Base-by-base conservation (phyloP, 148 eudicot species). In the Diospyros lotus region DNA sequence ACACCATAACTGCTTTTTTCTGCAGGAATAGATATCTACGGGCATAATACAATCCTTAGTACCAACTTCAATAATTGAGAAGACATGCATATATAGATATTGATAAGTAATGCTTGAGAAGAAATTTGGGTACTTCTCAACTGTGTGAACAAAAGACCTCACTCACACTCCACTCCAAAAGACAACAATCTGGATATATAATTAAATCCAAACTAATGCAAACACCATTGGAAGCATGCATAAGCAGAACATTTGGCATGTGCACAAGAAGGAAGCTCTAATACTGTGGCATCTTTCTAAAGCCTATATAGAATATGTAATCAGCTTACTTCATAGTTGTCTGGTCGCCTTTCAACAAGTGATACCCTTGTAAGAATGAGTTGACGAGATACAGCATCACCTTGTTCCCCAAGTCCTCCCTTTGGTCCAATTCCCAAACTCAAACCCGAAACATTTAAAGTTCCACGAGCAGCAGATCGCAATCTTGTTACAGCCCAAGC, bases 391-490 rank as follows among this genome's bases (percentile, higher is more conserved):
- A 95, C 96, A 78, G 99, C 89, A 88, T 95, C 97, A 70, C 99
- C 97, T 50, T 81, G 84, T 69, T 95, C 97, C 73, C 99, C 99
- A 72, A 95, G 96, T 75, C 97, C 99, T 68, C 99, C 99, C 87
- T 81, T 93, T 66, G 97, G 96, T 71, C 97, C 99, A 83, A 91
- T 76, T 71, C 85, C 89, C 75, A 95, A 84, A 79, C 94, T 87
- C 81, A 93, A 86, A 64, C 91, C 88, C 17, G 91, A 83, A 80
- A 86, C 76, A 84, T 87, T 85, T 64, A 86, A 80, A 72, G 91
- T 90, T 74, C 99, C 99, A 84, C 81, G 97, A 78, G 94, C 99
- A 68, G 90, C 93, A 76, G 99, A 84, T 40, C 99, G 87, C 86
- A 95, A 82, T 81, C 99, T 90, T 68, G 94, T 95, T 43, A 95